Percentiles rank a stretch among this genome's conserved stretches.
Conservation (phyloP, 371 early-diverging fungal species). For the Dichotomocladium elegans region DNA sequence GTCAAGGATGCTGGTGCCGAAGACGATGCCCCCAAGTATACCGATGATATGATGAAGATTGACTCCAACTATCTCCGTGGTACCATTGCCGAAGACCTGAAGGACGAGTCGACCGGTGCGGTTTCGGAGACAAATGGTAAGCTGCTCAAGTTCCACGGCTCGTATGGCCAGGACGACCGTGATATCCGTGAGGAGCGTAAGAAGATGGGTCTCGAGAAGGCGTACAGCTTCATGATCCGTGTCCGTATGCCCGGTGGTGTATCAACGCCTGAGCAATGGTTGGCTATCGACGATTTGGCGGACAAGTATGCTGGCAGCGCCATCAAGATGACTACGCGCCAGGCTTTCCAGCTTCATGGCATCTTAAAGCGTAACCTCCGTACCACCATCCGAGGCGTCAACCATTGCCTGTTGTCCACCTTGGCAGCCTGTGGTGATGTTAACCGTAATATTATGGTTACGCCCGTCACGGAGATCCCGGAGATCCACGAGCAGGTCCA, state of each 20-base stretch:
- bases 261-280: slow-evolving; percentile 83
- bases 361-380: slow-evolving; percentile 87
- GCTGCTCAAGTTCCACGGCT: slow-evolving; percentile 94
- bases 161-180: slow-evolving; percentile 94
- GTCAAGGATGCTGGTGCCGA: slow-evolving; percentile 58
- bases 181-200: slow-evolving; percentile 85
- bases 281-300: slow-evolving; percentile 86
- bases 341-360: slow-evolving; percentile 95
- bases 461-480: slow-evolving; percentile 77
- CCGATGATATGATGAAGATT: slow-evolving; percentile 89
- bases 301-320: slow-evolving; percentile 81
- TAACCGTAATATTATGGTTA: slow-evolving; percentile 93
- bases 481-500: slow-evolving; percentile 77
- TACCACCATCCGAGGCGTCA: slow-evolving; percentile 84
- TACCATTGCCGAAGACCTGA: slow-evolving; percentile 80
- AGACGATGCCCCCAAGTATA: slow-evolving; percentile 67
- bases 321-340: slow-evolving; percentile 91
- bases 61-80: slow-evolving; percentile 89
- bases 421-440: slow-evolving; percentile 97
- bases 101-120: slow-evolving; percentile 82
- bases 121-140: slow-evolving; percentile 86
- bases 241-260: slow-evolving; percentile 92
- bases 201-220: slow-evolving; percentile 84
- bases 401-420: slow-evolving; percentile 82
- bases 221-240: slow-evolving; percentile 94